These are phyloP conservation scores for Cyclaneusma minus DNA, from an alignment of 2,329 filamentous ascomycete species.

Conservation along the genomic window DNA sequence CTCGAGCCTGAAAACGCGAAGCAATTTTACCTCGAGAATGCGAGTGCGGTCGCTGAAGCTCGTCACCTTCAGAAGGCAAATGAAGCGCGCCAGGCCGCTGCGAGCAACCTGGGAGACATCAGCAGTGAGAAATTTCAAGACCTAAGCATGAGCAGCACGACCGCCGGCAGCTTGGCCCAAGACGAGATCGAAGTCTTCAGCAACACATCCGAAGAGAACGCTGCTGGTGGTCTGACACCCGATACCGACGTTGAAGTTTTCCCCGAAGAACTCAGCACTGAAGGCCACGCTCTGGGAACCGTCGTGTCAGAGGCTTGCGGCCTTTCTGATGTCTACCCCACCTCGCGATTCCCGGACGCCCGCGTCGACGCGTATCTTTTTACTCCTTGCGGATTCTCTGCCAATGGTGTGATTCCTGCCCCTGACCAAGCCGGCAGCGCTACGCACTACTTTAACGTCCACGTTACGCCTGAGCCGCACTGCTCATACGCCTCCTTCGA, in stretches of 20 bases:
- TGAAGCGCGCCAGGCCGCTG: constrained; percentile 43
- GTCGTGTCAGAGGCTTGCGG: constrained; percentile 85
- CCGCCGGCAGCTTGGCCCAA: constrained; percentile 17
- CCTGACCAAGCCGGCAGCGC: constrained; percentile 35
- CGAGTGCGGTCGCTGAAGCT: constrained; percentile 79
- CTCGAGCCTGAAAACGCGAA: constrained; percentile 53
- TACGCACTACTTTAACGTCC: constrained; percentile 90
- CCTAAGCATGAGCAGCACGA: constrained; percentile 24
- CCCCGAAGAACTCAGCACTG: constrained; percentile 67
- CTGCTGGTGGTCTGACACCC: constrained; percentile 38
- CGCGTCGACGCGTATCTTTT: constrained; percentile 94
- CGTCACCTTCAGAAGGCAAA: constrained; percentile 55
- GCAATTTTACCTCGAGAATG: constrained; percentile 63
- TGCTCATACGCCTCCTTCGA: constrained; percentile 98
- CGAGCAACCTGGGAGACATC: constrained; percentile 43
- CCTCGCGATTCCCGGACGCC: constrained; percentile 75
- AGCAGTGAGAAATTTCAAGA: constrained; percentile 27
- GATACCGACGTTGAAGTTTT: constrained; percentile 42
- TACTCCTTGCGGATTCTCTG: constrained; percentile 90
- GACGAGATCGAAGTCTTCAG: constrained; percentile 69
- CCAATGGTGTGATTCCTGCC: constrained; percentile 86
- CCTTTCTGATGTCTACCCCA: constrained; percentile 76
- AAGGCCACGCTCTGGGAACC: constrained; percentile 85
- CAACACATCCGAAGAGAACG: constrained; percentile 50
- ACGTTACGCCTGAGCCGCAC: constrained; percentile 91